Evolutionary conservation across 805 yeast species (phyloP).

Genomic region (Ogataea glucozyma): DNA sequence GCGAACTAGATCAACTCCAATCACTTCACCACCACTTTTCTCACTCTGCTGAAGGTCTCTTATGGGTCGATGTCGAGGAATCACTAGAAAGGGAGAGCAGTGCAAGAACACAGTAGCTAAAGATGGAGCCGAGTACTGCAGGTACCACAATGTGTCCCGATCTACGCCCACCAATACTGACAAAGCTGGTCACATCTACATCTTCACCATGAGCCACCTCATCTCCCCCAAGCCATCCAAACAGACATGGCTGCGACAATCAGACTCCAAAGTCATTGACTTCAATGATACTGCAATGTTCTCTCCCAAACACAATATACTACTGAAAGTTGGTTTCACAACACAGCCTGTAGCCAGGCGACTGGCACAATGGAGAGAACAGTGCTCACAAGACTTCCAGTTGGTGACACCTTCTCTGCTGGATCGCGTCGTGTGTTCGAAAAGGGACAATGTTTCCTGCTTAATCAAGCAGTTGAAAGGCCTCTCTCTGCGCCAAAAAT

Average conservation of each 20-base stretch:
- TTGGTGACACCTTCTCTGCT: slow-evolving; percentile 38
- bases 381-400: slow-evolving; percentile 49
- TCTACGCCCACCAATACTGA: slow-evolving; percentile 10
- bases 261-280: slow-evolving; percentile 28
- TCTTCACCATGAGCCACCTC: slow-evolving; percentile 48
- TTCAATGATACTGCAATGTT: slow-evolving; percentile 36
- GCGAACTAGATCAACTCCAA: too few species aligned
- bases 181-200: slow-evolving; percentile 48
- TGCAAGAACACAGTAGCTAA: slow-evolving; percentile 37
- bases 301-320: slow-evolving; percentile 39
- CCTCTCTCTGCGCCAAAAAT: slow-evolving; percentile 5
- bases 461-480: slow-evolving; percentile 16
- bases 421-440: slow-evolving; percentile 20
- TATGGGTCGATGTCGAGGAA: slow-evolving; percentile 43
- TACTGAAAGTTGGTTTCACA: slow-evolving; percentile 57
- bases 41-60: background rate
- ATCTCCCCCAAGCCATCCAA: slow-evolving; percentile 29
- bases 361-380: slow-evolving; percentile 52
- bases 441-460: slow-evolving; percentile 17
- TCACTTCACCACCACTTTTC: background rate
- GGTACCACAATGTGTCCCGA: slow-evolving; percentile 38
- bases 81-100: slow-evolving; percentile 41
- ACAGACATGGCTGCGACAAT: slow-evolving; percentile 41
- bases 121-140: slow-evolving; percentile 26
- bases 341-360: slow-evolving; percentile 44